Base-by-base conservation (phyloP, 768 basidiomycete species). In the Auricularia heimuer region DNA sequence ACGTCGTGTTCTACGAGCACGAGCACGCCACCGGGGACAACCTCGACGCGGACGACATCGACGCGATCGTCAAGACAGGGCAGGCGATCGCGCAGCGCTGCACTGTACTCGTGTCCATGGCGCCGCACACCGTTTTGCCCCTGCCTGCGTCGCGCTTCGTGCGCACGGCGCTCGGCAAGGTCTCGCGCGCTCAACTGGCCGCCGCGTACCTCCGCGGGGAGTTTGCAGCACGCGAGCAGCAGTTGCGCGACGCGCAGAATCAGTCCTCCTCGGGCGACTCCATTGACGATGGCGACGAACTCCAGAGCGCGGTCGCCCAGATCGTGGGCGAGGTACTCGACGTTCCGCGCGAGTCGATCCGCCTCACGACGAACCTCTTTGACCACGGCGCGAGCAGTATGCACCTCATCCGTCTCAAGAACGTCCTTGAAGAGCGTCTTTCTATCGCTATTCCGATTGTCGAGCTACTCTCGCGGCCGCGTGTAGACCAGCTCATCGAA, bases 81-180 rank as follows among this genome's bases (percentile, higher is more conserved):
- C 65, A 67, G 37, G 68, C 70, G 1, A 71, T 75, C 54, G 71
- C 67, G 64, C 65, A 69, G 24, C 67, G 67, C 3, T 76, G 47
- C 71, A 74, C 70, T 65, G 69, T 69, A n/a, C 74, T 68, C 71
- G 77, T 65, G 69, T 73, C 74, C 1, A 71, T 68, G 58, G 75
- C 76, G 7, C 79, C 79, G 1, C 75, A 77, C 62, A 65, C 72
- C 44, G 71, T 79, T 56, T 66, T 80, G 34, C 79, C 79, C 1
- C 76, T 80, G 34, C 75, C 78, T 3, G 65, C 69, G 2, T 69
- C 72, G 21, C 71, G 71, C 21, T 78, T 79, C 70, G 75, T 77
- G 64, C 79, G 77, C 68, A 79, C 79, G 0, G 77, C 79, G 0
- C 73, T 81, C 3, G 79, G 79, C n/a, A 81, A 81, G 62, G 73